Percentiles rank a stretch among this genome's conserved stretches.
These are phyloP conservation scores for Aspergillus novoparasiticus DNA, from an alignment of 2,329 filamentous ascomycete species.

Conservation along the genomic window DNA sequence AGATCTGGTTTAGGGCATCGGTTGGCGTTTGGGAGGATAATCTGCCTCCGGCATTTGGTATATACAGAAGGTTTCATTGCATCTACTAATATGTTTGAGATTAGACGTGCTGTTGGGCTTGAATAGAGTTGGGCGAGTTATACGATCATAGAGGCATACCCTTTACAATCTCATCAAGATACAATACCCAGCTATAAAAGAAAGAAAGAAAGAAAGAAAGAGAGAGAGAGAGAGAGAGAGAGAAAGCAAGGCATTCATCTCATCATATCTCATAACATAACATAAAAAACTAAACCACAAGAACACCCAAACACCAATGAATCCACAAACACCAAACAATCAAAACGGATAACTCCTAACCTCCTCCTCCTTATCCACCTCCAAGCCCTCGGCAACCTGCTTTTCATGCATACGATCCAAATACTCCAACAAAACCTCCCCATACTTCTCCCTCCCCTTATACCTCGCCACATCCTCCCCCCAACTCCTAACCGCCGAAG, in stretches of 20 bases:
- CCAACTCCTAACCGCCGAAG: conserved; percentile 80
- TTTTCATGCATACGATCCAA: conserved; percentile 73
- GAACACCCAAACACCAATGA: not conserved
- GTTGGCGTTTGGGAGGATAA: not conserved
- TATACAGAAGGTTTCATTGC: not conserved
- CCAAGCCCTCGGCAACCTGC: conserved; percentile 69
- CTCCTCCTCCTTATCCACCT: conserved; percentile 63
- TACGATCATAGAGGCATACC: not conserved
- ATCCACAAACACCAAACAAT: conserved; percentile 35
- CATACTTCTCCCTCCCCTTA: conserved; percentile 76
- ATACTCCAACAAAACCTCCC: conserved; percentile 72
- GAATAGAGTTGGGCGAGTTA: not conserved
- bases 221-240: not conserved
- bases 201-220: not conserved
- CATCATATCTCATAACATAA: not conserved
- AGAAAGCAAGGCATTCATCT: not conserved
- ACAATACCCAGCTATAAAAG: not conserved
- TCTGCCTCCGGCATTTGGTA: not conserved
- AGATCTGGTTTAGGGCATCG: not conserved
- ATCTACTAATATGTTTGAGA: not conserved
- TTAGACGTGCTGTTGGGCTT: not conserved
- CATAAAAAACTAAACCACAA: not conserved
- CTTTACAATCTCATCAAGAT: not conserved
- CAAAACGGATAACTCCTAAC: conserved; percentile 63
- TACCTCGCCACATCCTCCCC: conserved; percentile 74